These are phyloP conservation scores for Cercophora scortea DNA, from an alignment of 495 filamentous ascomycete genomes.

Conservation along the genomic window DNA sequence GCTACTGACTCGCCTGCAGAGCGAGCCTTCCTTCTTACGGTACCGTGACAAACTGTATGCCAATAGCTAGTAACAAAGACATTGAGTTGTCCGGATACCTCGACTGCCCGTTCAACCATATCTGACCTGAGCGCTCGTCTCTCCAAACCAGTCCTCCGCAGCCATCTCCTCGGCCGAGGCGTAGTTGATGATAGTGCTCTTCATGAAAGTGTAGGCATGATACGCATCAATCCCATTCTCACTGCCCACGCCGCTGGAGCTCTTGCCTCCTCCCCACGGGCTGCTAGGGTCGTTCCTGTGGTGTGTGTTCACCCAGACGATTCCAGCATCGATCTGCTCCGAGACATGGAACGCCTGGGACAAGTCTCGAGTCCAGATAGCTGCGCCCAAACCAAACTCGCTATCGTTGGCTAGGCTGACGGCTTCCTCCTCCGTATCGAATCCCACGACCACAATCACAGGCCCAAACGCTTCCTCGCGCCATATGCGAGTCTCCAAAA, in stretches of 20 bases:
- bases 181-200: constrained; percentile 54
- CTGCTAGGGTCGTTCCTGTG: constrained; percentile 55
- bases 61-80: too few relatives aligned
- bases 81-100: too few relatives aligned
- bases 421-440: background rate
- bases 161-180: constrained; percentile 32
- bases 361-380: constrained; percentile 52
- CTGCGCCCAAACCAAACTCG: constrained; percentile 16
- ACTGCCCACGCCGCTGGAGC: constrained; percentile 46
- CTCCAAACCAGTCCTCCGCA: constrained; percentile 44
- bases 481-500: constrained; percentile 22
- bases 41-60: too few relatives aligned
- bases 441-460: background rate
- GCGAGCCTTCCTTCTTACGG: too few relatives aligned
- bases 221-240: constrained; percentile 53
- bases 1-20: too few relatives aligned
- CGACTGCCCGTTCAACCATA: constrained; percentile 29
- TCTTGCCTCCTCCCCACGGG: constrained; percentile 49
- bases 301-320: constrained; percentile 57
- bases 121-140: constrained; percentile 30
- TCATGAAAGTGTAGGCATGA: constrained; percentile 48
- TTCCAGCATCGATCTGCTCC: constrained; percentile 48
- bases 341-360: constrained; percentile 50
- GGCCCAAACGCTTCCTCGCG: constrained; percentile 41
- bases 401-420: background rate